phyloP scores from a whole-genome alignment of 768 basidiomycete species.

The Dioszegia hungarica region DNA sequence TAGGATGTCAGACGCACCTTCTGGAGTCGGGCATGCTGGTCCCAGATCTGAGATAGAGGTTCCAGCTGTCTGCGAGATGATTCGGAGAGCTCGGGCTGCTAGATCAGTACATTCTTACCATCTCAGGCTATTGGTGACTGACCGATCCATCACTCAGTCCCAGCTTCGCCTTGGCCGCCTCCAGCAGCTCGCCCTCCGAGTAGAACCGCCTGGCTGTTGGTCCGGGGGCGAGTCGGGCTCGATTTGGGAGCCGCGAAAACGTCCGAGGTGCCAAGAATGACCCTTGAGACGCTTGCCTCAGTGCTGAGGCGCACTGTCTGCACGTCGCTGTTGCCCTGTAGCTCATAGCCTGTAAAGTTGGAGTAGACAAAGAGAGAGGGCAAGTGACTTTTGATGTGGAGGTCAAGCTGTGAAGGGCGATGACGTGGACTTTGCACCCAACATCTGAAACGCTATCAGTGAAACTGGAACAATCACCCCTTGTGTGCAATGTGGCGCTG shows the following conservation, averaged over 20 bases:
- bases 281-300: neutral
- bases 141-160: neutral
- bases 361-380: too few species aligned
- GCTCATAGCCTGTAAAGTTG: too few species aligned
- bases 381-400: too few species aligned
- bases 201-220: neutral
- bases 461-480: too few species aligned
- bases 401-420: too few species aligned
- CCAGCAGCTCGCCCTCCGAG: neutral
- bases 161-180: neutral
- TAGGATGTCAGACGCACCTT: slow-evolving; percentile 48
- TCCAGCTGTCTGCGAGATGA: slow-evolving; percentile 63
- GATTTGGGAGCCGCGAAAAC: neutral
- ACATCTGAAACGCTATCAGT: slow-evolving; percentile 1
- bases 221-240: neutral
- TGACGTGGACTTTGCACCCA: too few species aligned
- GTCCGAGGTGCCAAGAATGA: neutral
- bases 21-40: slow-evolving; percentile 57
- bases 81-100: neutral
- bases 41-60: slow-evolving; percentile 65
- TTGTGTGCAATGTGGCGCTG: too few species aligned
- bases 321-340: too few species aligned
- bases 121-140: neutral
- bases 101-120: neutral
- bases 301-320: neutral